These are phyloP conservation scores for Metarhizium sp. DNA, from an alignment of 2,329 filamentous ascomycete genomes.

Conservation along the genomic window DNA sequence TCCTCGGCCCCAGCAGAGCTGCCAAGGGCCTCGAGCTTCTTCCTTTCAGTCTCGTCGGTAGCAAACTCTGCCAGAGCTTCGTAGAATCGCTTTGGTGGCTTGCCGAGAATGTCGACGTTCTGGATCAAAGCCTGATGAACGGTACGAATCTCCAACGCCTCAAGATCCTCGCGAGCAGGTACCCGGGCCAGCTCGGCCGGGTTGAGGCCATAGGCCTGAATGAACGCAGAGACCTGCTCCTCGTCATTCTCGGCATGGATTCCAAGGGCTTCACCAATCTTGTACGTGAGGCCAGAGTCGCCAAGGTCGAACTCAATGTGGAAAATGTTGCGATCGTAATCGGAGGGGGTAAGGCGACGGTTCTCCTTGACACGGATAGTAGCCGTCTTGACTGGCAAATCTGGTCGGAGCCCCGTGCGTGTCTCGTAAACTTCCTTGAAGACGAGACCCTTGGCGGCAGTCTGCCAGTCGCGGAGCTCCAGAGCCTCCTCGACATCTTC, in stretches of 20 bases:
- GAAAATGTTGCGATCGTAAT: conserved; percentile 98
- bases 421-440: conserved; percentile 95
- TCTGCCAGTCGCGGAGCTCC: conserved; percentile 65
- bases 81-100: conserved; percentile 96
- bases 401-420: conserved; percentile 65
- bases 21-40: conserved; percentile 66
- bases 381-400: conserved; percentile 75
- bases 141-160: conserved; percentile 75
- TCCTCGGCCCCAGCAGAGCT: conserved; percentile 74
- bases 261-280: conserved; percentile 93
- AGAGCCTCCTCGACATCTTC: conserved; percentile 59
- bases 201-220: conserved; percentile 79
- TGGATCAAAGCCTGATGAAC: conserved; percentile 86
- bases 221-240: conserved; percentile 71
- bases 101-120: conserved; percentile 93
- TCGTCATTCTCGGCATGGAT: conserved; percentile 93
- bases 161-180: conserved; percentile 68
- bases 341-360: conserved; percentile 75
- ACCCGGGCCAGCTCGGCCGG: conserved; percentile 83
- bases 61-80: conserved; percentile 84
- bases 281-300: conserved; percentile 82
- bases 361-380: conserved; percentile 92
- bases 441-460: conserved; percentile 73
- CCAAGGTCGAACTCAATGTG: conserved; percentile 98
- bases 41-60: conserved; percentile 71